Conservation (phyloP, 371 early-diverging fungal species). For the Rhizopus stolonifer region DNA sequence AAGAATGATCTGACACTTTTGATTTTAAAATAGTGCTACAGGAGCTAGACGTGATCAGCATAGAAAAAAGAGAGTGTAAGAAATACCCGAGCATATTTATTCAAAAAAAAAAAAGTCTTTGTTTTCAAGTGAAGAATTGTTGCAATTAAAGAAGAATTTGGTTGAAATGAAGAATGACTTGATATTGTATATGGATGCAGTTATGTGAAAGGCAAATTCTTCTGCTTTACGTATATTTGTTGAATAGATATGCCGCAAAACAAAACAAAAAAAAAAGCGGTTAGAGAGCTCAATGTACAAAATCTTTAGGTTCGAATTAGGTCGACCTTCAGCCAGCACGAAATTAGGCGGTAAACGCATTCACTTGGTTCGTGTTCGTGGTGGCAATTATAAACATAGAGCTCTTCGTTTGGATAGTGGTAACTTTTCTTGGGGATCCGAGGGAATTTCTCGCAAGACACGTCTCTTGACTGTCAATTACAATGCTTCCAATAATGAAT, state of each 20-base stretch:
- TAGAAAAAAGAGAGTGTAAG: slow-evolving; percentile 91
- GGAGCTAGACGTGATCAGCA: slow-evolving; percentile 97
- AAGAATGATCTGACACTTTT: neutral
- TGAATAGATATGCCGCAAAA: neutral
- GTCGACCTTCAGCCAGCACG: slow-evolving; percentile 97
- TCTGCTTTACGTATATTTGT: no score
- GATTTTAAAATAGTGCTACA: slow-evolving; percentile 61
- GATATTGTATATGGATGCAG: neutral
- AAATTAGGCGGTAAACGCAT: slow-evolving; percentile 95
- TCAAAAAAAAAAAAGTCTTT: no score
- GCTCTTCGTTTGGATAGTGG: slow-evolving; percentile 97
- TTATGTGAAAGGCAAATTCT: neutral
- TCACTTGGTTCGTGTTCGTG: slow-evolving; percentile 90
- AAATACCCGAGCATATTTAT: no score
- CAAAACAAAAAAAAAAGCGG: no score
- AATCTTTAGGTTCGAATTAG: slow-evolving; percentile 90
- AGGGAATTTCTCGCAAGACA: slow-evolving; percentile 90
- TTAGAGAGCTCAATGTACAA: neutral
- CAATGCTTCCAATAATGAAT: no score
- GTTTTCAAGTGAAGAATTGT: no score
- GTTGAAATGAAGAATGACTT: no score
- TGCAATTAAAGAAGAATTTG: no score
- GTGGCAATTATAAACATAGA: no score
- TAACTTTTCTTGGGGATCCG: slow-evolving; percentile 97
- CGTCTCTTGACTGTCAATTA: slow-evolving; percentile 97